phyloP scores from a whole-genome alignment of 1,139 yeast genomes.

The Trichomonascaceae sp. region DNA sequence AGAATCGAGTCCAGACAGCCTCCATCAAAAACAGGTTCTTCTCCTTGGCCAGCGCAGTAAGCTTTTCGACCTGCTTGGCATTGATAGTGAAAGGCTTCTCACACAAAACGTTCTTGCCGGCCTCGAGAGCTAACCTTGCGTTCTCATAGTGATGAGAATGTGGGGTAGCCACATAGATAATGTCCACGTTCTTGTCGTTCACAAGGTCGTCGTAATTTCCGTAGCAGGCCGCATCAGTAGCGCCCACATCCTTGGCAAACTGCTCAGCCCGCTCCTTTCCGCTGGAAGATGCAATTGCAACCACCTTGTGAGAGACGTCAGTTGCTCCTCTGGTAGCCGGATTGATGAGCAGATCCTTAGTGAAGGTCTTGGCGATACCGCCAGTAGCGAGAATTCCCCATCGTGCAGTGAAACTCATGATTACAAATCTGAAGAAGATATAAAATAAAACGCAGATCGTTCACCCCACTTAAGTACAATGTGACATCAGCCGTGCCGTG shows the following conservation, averaged over 20 bases:
- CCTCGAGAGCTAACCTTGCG: conserved; percentile 35
- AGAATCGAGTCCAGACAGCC: conserved; percentile 53
- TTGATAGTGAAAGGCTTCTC: conserved; percentile 53
- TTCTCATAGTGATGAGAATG: conserved; percentile 42
- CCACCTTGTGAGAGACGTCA: conserved; percentile 21
- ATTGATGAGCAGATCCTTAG: conserved; percentile 18
- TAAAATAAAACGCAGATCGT: too few species aligned
- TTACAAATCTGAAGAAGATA: not conserved
- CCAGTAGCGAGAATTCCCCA: conserved; percentile 22
- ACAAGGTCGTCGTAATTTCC: conserved; percentile 30
- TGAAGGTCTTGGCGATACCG: conserved; percentile 19
- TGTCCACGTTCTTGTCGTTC: conserved; percentile 34
- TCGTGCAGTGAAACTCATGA: conserved; percentile 13
- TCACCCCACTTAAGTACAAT: too few species aligned
- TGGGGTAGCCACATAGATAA: conserved; percentile 48
- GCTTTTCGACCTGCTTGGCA: conserved; percentile 32
- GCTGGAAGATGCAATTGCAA: conserved; percentile 24
- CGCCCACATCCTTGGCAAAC: conserved; percentile 14
- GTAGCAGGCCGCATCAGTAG: conserved; percentile 12
- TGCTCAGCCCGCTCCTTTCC: conserved; percentile 16
- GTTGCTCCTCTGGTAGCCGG: conserved; percentile 18
- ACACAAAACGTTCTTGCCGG: conserved; percentile 46
- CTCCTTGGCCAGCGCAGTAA: conserved; percentile 34
- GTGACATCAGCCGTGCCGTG: too few species aligned
- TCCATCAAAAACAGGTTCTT: conserved; percentile 44